phyloP scores from a whole-genome alignment of 805 yeast species.

The Ogataea glucozyma region DNA sequence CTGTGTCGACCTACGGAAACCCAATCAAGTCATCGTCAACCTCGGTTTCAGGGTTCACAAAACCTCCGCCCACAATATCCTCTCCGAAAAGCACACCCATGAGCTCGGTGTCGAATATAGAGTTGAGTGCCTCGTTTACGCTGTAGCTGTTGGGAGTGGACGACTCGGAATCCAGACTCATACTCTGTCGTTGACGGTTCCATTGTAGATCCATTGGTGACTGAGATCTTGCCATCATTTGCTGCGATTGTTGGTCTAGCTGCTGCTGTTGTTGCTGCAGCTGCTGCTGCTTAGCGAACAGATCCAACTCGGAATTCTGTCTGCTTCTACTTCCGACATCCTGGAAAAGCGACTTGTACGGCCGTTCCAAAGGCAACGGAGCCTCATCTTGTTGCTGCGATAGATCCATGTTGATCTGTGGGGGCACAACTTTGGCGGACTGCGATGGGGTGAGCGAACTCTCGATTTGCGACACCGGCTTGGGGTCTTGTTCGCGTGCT shows the following conservation, averaged over 20 bases:
- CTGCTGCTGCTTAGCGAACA: neutral
- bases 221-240: constrained; percentile 2
- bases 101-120: constrained; percentile 33
- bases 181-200: constrained; percentile 4
- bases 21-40: constrained; percentile 7
- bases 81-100: constrained; percentile 36
- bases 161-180: constrained; percentile 9
- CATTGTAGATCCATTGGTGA: constrained; percentile 9
- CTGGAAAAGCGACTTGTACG: constrained; percentile 14
- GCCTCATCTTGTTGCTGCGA: neutral
- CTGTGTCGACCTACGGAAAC: constrained; percentile 5
- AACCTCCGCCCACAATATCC: constrained; percentile 18
- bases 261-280: neutral
- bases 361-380: constrained; percentile 4
- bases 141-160: constrained; percentile 16
- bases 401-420: too few relatives aligned
- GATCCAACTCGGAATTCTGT: neutral
- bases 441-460: too few relatives aligned
- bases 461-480: too few relatives aligned
- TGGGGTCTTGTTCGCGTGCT: too few relatives aligned
- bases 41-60: constrained; percentile 6
- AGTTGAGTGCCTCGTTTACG: constrained; percentile 30
- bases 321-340: neutral
- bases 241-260: neutral
- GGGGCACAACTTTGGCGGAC: too few relatives aligned